A percentile compares a stretch with the other conserved stretches of the same genome.
Evolutionary conservation across 129 eudicot species (phyloP).

Genomic region (Tagetes patula): DNA sequence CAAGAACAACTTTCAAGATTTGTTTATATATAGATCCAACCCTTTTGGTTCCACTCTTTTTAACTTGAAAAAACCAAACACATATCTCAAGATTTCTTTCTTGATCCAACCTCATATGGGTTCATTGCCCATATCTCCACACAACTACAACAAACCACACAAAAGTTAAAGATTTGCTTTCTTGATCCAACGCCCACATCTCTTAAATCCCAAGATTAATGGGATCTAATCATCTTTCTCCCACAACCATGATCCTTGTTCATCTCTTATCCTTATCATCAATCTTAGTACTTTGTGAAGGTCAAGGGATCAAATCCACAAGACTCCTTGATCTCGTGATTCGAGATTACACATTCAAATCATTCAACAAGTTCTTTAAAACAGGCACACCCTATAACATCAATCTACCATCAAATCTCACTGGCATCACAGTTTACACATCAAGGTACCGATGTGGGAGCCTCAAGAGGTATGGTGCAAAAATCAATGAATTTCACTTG

Average conservation of each 20-base stretch:
- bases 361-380: constrained; percentile 43
- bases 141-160: constrained; percentile 13
- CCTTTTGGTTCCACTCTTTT: constrained; percentile 21
- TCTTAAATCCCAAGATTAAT: constrained; percentile 18
- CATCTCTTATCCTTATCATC: constrained; percentile 40
- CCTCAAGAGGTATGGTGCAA: constrained; percentile 79
- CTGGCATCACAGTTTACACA: constrained; percentile 64
- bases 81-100: constrained; percentile 27
- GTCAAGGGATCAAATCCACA: constrained; percentile 70
- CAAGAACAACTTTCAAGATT: constrained; percentile 21
- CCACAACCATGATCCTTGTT: constrained; percentile 21
- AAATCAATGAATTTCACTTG: constrained; percentile 55
- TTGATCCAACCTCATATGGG: constrained; percentile 20
- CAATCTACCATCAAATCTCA: constrained; percentile 65
- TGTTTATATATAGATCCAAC: constrained; percentile 22
- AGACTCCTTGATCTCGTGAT: constrained; percentile 75
- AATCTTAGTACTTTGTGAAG: constrained; percentile 27
- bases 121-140: constrained; percentile 18
- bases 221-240: constrained; percentile 41
- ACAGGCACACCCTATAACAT: constrained; percentile 65
- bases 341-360: constrained; percentile 76
- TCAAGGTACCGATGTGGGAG: constrained; percentile 83
- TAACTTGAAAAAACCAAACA: constrained; percentile 21
- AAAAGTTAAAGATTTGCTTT: background rate
- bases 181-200: background rate